Base-by-base conservation (phyloP, 108 stramenopile genomes). In the Cafeteria roenbergensis region DNA sequence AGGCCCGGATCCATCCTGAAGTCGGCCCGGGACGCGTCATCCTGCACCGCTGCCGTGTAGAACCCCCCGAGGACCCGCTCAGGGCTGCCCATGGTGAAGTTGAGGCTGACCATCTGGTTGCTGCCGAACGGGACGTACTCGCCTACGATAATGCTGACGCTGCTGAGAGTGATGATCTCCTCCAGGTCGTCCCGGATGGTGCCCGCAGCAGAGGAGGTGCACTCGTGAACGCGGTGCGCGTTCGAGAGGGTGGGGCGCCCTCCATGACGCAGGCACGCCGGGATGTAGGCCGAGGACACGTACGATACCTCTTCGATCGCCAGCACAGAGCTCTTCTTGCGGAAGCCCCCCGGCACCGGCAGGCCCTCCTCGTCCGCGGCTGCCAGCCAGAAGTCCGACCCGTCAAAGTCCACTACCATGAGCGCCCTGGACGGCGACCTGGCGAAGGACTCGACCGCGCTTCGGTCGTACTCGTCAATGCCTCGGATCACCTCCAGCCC, bases 121-220 rank as follows among this genome's bases (percentile, higher is more conserved):
- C 86, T 77, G 6, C 89, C 88, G 61, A 90, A 90, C 51, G 89
- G 89, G 27, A 90, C 86, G 70, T 87, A 89, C 79, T 90, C 89
- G 31, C 88, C 87, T 30, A 89, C 86, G 66, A 90, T 89, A 28
- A 90, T 79, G 6, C 86, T 87, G 14, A 90, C 89, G 36, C 86
- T 87, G 70, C 89, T 90, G 29, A 90, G 82, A 2, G 89, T 90
- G 65, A 90, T 89, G 28, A 89, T 63, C 33, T 78, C 78, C 42
- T 81, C 80, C n/a, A 81, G 68, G 75, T 81, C 80, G 50, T 81
- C 78, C 14, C 75, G 68, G 29, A 79, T 74, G 51, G 77, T 77
- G 57, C 74, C 68, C 27, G 73, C 76, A 37, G 71, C 77, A 6
- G 6, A 17, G 17, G 42, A 48, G 0, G 73, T 78, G 22, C 68